Evolutionary conservation across 2,329 filamentous ascomycete genomes (phyloP).

Genomic region (Chlorencoelia australis): DNA sequence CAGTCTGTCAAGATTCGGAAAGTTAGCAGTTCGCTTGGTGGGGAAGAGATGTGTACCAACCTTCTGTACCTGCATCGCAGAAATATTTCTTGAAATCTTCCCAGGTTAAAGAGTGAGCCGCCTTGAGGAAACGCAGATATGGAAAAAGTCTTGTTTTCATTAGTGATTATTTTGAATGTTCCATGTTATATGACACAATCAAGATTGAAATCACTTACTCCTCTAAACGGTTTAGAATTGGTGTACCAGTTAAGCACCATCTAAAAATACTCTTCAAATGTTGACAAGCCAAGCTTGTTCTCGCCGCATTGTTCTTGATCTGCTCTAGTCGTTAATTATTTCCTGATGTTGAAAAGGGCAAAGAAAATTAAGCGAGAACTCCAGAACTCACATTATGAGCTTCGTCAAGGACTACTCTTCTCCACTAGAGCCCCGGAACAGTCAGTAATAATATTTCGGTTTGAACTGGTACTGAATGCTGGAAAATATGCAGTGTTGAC

Average conservation of each 20-base stretch:
- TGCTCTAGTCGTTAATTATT: too few species aligned
- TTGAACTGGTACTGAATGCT: too few species aligned
- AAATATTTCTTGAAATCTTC: conserved; percentile 23
- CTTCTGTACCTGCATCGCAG: conserved; percentile 19
- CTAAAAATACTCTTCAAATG: conserved; percentile 21
- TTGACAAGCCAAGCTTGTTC: conserved; percentile 36
- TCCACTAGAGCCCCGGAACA: too few species aligned
- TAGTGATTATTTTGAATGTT: conserved; percentile 5
- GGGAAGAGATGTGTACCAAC: too few species aligned
- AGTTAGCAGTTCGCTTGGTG: too few species aligned
- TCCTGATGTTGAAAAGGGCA: too few species aligned
- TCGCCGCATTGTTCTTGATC: conserved; percentile 39
- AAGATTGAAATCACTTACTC: conserved; percentile 15
- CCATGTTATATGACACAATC: conserved; percentile 1
- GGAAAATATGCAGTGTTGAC: too few species aligned
- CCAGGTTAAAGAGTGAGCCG: conserved; percentile 21
- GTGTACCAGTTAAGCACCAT: conserved; percentile 27
- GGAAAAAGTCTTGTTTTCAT: conserved; percentile 20
- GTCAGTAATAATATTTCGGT: too few species aligned
- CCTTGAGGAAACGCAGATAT: conserved; percentile 25
- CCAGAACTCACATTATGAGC: too few species aligned
- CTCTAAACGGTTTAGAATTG: conserved; percentile 22
- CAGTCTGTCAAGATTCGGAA: too few species aligned
- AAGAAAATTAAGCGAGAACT: too few species aligned
- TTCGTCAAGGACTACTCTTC: conserved; percentile 47